Conservation (phyloP, 228 moss, liverwort and hornwort species). For the Sphagnum fallax region DNA sequence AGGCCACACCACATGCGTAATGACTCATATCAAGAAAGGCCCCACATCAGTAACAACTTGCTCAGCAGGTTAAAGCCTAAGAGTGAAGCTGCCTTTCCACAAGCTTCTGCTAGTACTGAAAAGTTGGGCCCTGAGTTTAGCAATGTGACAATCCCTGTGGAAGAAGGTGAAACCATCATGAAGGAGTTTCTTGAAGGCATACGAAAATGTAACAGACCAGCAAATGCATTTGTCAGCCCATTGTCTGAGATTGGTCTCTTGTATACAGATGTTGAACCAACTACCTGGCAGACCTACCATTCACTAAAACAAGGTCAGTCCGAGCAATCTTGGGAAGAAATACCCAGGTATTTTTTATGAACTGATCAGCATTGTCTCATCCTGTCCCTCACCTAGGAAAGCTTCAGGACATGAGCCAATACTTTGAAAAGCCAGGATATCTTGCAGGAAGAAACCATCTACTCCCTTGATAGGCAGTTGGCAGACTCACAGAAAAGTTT, state of each 20-base stretch:
- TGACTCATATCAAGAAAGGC: neutral
- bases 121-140: no score
- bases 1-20: neutral
- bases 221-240: conserved; percentile 9
- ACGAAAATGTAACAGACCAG: no score
- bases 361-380: conserved; percentile 12
- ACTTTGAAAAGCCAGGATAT: conserved; percentile 8
- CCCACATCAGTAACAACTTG: conserved; percentile 20
- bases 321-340: no score
- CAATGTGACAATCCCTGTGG: no score
- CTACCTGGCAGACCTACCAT: no score
- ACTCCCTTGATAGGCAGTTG: conserved; percentile 2
- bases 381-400: conserved; percentile 19
- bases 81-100: conserved; percentile 5
- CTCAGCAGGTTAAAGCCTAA: conserved; percentile 26
- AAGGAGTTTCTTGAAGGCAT: neutral
- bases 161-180: neutral
- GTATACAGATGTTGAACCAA: no score
- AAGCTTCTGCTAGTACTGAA: no score
- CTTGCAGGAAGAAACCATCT: conserved; percentile 1
- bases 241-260: no score
- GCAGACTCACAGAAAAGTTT: conserved; percentile 4
- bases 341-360: conserved; percentile 27
- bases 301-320: no score
- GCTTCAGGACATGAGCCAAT: conserved; percentile 2